Evolutionary conservation across 2,329 filamentous ascomycete species (phyloP).

Genomic region (Ophiognomonia clavigignenti-juglandacearum): DNA sequence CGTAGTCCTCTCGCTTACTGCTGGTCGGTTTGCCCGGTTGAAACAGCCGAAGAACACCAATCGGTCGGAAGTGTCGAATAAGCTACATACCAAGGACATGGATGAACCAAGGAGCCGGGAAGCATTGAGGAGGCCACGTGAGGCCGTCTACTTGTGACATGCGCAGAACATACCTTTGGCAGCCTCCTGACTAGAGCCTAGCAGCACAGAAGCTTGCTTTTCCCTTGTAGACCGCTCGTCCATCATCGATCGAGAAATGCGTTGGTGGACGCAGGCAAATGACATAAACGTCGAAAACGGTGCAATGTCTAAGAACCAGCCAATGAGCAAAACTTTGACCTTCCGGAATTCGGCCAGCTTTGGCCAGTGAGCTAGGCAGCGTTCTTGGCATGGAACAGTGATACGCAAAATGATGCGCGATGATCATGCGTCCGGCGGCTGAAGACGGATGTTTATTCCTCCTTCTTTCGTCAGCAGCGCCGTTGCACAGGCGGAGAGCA

Average conservation of each 20-base stretch:
- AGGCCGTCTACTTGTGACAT: neutral
- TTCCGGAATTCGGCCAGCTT: neutral
- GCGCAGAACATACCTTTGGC: neutral
- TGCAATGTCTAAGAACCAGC: too few relatives aligned
- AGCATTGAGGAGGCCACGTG: neutral
- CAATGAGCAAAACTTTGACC: neutral
- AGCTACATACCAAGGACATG: neutral
- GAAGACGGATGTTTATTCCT: neutral
- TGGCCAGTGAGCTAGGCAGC: neutral
- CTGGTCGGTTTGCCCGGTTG: neutral
- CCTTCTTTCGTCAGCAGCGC: neutral
- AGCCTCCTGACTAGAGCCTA: neutral
- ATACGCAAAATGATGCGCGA: neutral
- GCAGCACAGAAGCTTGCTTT: too few relatives aligned
- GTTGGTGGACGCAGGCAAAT: too few relatives aligned
- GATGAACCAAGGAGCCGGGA: neutral
- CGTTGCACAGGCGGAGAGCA: constrained; percentile 3
- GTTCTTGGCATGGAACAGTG: neutral
- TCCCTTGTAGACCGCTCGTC: neutral
- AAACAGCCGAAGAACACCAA: neutral
- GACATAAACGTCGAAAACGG: too few relatives aligned
- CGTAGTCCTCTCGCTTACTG: neutral
- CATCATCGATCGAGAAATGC: too few relatives aligned
- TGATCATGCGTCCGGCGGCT: neutral
- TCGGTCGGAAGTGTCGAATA: neutral